Conservation (phyloP, 108 stramenopile species). For the Nitzschia sp. region DNA sequence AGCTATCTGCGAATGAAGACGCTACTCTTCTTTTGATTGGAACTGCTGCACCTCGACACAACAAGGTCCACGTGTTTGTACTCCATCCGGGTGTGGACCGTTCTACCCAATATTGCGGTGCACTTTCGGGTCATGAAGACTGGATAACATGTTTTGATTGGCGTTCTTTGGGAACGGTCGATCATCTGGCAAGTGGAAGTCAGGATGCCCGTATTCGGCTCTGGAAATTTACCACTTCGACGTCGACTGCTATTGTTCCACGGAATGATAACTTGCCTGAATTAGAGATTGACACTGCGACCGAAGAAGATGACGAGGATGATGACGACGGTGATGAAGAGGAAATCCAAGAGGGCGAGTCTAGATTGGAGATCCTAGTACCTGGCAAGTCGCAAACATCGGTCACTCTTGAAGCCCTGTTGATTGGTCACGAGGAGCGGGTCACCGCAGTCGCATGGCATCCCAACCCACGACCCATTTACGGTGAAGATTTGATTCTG, state of each 20-base stretch:
- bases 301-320: constrained; percentile 43
- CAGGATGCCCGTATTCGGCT: constrained; percentile 85
- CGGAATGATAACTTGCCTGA: not conserved
- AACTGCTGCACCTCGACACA: constrained; percentile 75
- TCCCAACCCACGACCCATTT: constrained; percentile 39
- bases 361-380: constrained; percentile 58
- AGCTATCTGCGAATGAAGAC: constrained; percentile 9
- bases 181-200: constrained; percentile 76
- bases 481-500: constrained; percentile 56
- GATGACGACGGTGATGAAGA: constrained; percentile 61
- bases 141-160: constrained; percentile 86
- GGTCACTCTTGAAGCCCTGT: constrained; percentile 80
- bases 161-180: not conserved
- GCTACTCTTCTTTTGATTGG: constrained; percentile 52
- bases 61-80: constrained; percentile 74
- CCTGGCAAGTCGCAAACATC: constrained; percentile 21
- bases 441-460: constrained; percentile 78
- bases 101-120: constrained; percentile 44
- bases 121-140: constrained; percentile 79
- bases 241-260: not conserved
- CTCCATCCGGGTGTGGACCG: constrained; percentile 5
- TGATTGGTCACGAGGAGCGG: constrained; percentile 85
- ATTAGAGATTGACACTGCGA: constrained; percentile 12
- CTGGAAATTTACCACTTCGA: constrained; percentile 71
- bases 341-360: constrained; percentile 67